Base-by-base conservation (phyloP, 805 yeast genomes). In the Kurtzmaniella fragi region DNA sequence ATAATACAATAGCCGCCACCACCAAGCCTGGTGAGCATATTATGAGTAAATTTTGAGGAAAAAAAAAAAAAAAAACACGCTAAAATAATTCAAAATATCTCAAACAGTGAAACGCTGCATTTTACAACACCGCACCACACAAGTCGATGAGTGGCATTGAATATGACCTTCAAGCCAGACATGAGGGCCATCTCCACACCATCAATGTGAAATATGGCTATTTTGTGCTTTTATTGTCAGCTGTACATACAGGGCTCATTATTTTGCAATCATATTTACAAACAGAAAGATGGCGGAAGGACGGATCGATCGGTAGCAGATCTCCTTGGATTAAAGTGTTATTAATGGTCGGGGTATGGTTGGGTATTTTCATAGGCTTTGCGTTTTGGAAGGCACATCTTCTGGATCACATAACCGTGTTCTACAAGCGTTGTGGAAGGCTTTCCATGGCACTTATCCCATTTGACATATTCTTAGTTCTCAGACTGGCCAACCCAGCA, bases 121-220 rank as follows among this genome's bases (percentile, higher is more conserved):
- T 17, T 4, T n/a, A 17, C 5, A 3, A 17, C 6, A 33, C 16
- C n/a, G 26, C 20, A 25, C 27, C 32, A n/a, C 8, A 11, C 38
- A 25, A 30, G 26, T 40, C 34, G 32, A 34, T 34, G 26, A 34
- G 10, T 20, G 25, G 25, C 25, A 20, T 20, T 20, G 25, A 20
- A 20, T 20, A 5, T 20, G 25, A 20, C 14, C 5, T 28, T 28
- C 30, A 11, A 5, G 32, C 32, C 13, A 20, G 86, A 30, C 87
- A 80, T 49, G 78, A 71, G 5, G 60, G 55, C 14, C 53, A 56
- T 17, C 70, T 70, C 29, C 89, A 83, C 51, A 67, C 47, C 40
- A 73, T 73, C 31, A 83, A 83, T 51, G 49, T 80, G 34, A 71
- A 73, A 35, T 83, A 76, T 50, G 93, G 91, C 0, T 76, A 78